Evolutionary conservation across 2,329 filamentous ascomycete genomes (phyloP).

Genomic region (Davidsoniella neocaledoniae): DNA sequence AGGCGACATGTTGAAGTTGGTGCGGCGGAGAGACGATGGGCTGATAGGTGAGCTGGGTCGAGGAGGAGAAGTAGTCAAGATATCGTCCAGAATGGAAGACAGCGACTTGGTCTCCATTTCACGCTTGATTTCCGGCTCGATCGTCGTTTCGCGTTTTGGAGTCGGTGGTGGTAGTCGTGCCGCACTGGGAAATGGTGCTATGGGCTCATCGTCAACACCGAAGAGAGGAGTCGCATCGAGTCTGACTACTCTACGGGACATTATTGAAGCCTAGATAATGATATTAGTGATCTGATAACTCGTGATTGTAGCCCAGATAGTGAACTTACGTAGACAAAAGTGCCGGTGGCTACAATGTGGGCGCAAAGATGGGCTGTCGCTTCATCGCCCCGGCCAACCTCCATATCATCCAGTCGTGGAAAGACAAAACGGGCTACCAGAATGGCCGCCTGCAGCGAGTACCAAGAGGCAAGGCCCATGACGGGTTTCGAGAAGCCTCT

Average conservation of each 20-base stretch:
- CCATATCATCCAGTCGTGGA: constrained; percentile 24
- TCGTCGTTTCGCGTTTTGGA: neutral
- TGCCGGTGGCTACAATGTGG: constrained; percentile 36
- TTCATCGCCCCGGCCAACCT: constrained; percentile 23
- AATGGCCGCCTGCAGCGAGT: constrained; percentile 44
- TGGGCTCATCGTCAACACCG: constrained; percentile 11
- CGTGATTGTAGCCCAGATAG: too few relatives aligned
- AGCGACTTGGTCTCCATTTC: constrained; percentile 24
- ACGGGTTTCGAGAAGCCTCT: constrained; percentile 45
- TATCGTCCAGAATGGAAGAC: constrained; percentile 31
- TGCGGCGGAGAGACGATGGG: constrained; percentile 8
- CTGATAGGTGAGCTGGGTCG: constrained; percentile 14
- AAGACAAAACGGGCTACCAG: constrained; percentile 38
- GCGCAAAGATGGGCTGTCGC: constrained; percentile 29
- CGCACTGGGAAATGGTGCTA: constrained; percentile 1
- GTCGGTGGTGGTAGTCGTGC: neutral
- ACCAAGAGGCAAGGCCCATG: constrained; percentile 45
- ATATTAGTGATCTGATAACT: too few relatives aligned
- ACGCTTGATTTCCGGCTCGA: constrained; percentile 14
- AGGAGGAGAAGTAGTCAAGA: constrained; percentile 16
- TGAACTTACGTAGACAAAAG: constrained; percentile 37
- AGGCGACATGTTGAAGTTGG: constrained; percentile 8
- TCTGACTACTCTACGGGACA: constrained; percentile 15
- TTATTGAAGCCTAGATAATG: neutral
- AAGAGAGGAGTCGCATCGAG: constrained; percentile 44